A percentile compares a stretch with the other conserved stretches of the same genome.
Evolutionary conservation across 768 basidiomycete species (phyloP).

Genomic region (Leccinum disarticulatum): DNA sequence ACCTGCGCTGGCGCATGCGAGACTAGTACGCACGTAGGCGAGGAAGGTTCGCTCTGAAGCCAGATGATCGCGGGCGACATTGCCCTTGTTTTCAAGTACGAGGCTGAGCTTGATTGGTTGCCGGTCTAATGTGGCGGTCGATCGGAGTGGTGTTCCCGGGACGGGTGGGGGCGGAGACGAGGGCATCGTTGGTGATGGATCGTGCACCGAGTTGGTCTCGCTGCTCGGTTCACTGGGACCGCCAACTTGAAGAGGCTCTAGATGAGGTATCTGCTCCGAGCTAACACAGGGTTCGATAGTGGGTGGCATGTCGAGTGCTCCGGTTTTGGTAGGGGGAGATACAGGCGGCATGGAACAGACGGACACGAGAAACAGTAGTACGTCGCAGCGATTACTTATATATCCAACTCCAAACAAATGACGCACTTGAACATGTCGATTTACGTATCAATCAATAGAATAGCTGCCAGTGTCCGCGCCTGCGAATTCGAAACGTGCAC

Average conservation of each 20-base stretch:
- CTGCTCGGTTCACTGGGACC: slow-evolving; percentile 5
- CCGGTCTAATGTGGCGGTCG: background rate
- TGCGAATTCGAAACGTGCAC: background rate
- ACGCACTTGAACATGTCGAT: background rate
- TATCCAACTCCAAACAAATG: background rate
- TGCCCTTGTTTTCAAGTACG: slow-evolving; percentile 56
- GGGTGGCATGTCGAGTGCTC: slow-evolving; percentile 11
- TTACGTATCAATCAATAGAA: background rate
- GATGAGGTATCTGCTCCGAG: slow-evolving; percentile 20
- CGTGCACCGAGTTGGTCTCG: slow-evolving; percentile 10
- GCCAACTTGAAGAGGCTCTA: slow-evolving; percentile 17
- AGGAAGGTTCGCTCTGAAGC: slow-evolving; percentile 64
- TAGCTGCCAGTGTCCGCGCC: too few species aligned
- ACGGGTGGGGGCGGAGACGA: background rate
- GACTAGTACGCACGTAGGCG: slow-evolving; percentile 63
- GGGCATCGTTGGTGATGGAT: background rate
- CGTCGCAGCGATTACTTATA: background rate
- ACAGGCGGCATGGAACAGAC: background rate
- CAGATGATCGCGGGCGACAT: slow-evolving; percentile 63
- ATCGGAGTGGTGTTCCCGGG: background rate
- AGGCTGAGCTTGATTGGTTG: slow-evolving; percentile 26
- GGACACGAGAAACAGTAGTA: background rate
- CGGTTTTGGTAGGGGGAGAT: background rate
- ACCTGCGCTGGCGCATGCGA: slow-evolving; percentile 57
- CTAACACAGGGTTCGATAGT: slow-evolving; percentile 3